phyloP scores from a whole-genome alignment of 441 rosid genomes.

The Macaranga tanarius region DNA sequence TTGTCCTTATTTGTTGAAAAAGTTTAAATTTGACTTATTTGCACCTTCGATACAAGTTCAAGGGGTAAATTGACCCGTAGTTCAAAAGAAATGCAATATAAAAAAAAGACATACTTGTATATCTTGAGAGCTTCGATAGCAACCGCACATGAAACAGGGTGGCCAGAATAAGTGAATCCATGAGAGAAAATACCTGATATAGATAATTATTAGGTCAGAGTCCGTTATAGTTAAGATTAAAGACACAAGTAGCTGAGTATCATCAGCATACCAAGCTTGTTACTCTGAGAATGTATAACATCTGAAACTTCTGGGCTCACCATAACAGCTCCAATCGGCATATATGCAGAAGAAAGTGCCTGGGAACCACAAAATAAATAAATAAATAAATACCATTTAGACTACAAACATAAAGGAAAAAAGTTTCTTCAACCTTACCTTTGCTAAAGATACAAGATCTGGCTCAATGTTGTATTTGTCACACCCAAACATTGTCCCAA shows the following conservation, averaged over 20 bases:
- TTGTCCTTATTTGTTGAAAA: too few species aligned
- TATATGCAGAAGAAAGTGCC: slow-evolving; percentile 91
- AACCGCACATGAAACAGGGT: slow-evolving; percentile 91
- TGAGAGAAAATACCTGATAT: slow-evolving; percentile 75
- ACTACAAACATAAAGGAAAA: neutral
- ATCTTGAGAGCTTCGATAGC: slow-evolving; percentile 80
- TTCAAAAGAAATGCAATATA: too few species aligned
- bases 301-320: slow-evolving; percentile 81
- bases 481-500: slow-evolving; percentile 95
- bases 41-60: too few species aligned
- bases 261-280: slow-evolving; percentile 60
- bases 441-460: slow-evolving; percentile 85
- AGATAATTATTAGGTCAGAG: slow-evolving; percentile 21
- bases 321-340: slow-evolving; percentile 93
- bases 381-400: slow-evolving; percentile 4
- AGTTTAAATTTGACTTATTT: too few species aligned
- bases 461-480: slow-evolving; percentile 84
- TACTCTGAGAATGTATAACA: slow-evolving; percentile 89
- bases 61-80: too few species aligned
- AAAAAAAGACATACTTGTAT: slow-evolving; percentile 59
- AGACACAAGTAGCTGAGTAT: neutral
- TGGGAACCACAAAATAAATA: slow-evolving; percentile 28
- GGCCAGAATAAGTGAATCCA: slow-evolving; percentile 98
- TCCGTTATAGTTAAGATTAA: neutral
- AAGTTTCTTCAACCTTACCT: slow-evolving; percentile 48